phyloP scores from a whole-genome alignment of 768 basidiomycete species.

The Kwoniella botswanensis region DNA sequence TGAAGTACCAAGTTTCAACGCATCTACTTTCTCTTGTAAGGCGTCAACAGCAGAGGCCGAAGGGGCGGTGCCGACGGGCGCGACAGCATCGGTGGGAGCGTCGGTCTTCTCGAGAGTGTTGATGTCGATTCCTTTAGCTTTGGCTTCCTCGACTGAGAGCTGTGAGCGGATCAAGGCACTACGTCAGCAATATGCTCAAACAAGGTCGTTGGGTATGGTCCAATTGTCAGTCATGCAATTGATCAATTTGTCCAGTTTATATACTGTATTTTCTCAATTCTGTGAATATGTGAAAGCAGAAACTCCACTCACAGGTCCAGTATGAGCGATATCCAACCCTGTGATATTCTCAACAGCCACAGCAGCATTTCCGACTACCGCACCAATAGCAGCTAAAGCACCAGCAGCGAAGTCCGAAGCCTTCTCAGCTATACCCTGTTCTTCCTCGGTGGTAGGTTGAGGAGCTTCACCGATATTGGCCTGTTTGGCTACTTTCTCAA shows the following conservation, averaged over 20 bases:
- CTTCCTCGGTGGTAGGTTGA: slow-evolving; percentile 22
- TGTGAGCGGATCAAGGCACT: slow-evolving; percentile 29
- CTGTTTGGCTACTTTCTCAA: slow-evolving; percentile 45
- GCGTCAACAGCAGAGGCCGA: slow-evolving; percentile 40
- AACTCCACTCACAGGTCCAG: slow-evolving; percentile 46
- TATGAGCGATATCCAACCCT: slow-evolving; percentile 51
- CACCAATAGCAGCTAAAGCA: slow-evolving; percentile 46
- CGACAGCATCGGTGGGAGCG: slow-evolving; percentile 36
- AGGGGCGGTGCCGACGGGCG: slow-evolving; percentile 37
- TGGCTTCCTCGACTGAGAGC: slow-evolving; percentile 55
- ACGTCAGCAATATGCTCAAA: slow-evolving; percentile 11
- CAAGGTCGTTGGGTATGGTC: too few relatives aligned
- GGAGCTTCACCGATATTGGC: slow-evolving; percentile 47
- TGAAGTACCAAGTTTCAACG: slow-evolving; percentile 32
- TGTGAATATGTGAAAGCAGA: background rate
- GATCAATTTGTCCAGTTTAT: too few relatives aligned
- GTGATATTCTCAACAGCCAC: slow-evolving; percentile 53
- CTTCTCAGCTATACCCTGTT: slow-evolving; percentile 26
- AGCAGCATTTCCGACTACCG: slow-evolving; percentile 36
- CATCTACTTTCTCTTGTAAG: slow-evolving; percentile 45
- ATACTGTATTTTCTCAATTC: too few relatives aligned
- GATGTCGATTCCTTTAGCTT: slow-evolving; percentile 50
- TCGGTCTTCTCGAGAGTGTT: slow-evolving; percentile 41
- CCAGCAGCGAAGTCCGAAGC: slow-evolving; percentile 42
- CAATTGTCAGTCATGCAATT: too few relatives aligned